Percentiles rank a stretch among this genome's conserved stretches.
Conservation (phyloP, 176 grass and related monocot species). For the barley (Hordeum vulgare) region MorexV3_pseudomolecules_assembly NC_058520.1:587326042-587326541, state of each 20-base stretch:
- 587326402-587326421: background rate
- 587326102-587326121: background rate
- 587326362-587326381: background rate
- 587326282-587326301: no score
- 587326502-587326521: background rate
- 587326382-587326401: background rate
- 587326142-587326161: background rate
- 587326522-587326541: conserved; percentile 11
- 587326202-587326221: background rate
- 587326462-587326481: background rate
- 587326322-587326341: background rate
- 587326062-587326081: background rate
- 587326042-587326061: background rate
- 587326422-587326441: background rate
- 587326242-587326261: background rate
- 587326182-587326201: background rate
- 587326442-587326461: background rate
- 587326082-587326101: background rate
- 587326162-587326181: background rate
- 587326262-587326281: background rate
- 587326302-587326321: background rate
- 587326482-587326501: background rate
- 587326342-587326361: no score
- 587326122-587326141: background rate
- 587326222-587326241: background rate